Evolutionary conservation across 495 filamentous ascomycete species (phyloP), one percentile per base, ranked within the genome.

Genomic region (Trichoderma virens): DNA sequence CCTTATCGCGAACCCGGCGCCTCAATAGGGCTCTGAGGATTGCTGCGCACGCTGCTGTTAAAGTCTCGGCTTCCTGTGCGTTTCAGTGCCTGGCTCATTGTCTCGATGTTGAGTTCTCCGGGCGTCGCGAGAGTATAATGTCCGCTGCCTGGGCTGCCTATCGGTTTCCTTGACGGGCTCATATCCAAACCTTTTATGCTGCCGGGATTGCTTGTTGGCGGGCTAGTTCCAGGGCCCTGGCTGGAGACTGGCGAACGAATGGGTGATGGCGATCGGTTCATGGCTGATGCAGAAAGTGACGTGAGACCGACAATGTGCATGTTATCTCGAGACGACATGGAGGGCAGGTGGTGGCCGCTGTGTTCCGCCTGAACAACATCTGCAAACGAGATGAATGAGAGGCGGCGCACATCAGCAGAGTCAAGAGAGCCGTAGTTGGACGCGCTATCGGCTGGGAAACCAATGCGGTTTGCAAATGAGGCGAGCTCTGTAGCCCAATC

Each of bases 351-450:
- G 27, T 66, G 64, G 23, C 67, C 64, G 4, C 80, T 78, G 70
- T 96, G 92, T 71, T 97, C 92, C 28, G 89, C 83, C 72, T 94
- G 90, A n/a, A 97, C 91, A 13, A 96, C 90, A 70, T 97, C 92
- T 32, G 93, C 91, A 71, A 97, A 97, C 18, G 90, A 93, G 72
- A 97, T 96, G 77, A 97, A 97, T 74, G 86, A 90, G 60, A 97
- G 77, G 14, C 92, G 84, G 28, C 90, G 83, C n/a, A 91, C 83
- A 74, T 96, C 92, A 38, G 83, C 82, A 16, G 81, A 83, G 72
- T 93, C 90, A 60, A 90, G 77, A 60, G 83, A 83, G 43, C 86
- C 89, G 71, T 91, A 90, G 69, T 87, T 90, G 28, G 85, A 86
- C 2, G 82, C 84, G 14, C 76, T 77, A 65, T 87, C 84, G 54